A percentile compares a stretch with the other conserved stretches of the same genome.
phyloP scores from a whole-genome alignment of 2,329 filamentous ascomycete genomes.

The Fusarium irregulare region DNA sequence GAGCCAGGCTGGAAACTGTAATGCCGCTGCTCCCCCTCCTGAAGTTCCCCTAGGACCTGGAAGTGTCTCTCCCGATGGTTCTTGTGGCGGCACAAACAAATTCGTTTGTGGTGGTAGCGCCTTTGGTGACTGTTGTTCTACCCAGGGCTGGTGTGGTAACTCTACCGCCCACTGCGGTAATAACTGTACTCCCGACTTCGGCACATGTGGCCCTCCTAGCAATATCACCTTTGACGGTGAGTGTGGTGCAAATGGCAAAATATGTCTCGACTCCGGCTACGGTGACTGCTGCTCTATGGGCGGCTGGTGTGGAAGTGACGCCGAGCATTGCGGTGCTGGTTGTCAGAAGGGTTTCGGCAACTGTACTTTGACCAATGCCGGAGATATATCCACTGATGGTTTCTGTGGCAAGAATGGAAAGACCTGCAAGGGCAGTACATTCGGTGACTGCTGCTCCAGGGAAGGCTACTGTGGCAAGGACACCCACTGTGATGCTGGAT shows the following conservation, averaged over 20 bases:
- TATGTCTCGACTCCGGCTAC: not conserved
- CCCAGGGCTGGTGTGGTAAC: constrained; percentile 10
- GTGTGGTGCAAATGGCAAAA: constrained; percentile 8
- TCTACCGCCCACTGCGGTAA: constrained; percentile 9
- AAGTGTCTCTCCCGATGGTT: constrained; percentile 9
- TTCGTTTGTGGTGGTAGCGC: not conserved
- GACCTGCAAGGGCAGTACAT: not conserved
- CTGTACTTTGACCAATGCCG: not conserved
- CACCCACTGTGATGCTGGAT: not conserved
- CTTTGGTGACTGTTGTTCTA: constrained; percentile 6
- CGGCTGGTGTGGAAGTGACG: not conserved
- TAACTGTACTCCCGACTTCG: not conserved
- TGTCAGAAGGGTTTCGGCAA: constrained; percentile 1
- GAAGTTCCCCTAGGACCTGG: not conserved
- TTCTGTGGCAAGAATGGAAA: constrained; percentile 8
- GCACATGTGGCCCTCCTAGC: not conserved
- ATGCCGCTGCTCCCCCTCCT: constrained; percentile 1
- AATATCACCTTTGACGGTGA: constrained; percentile 4
- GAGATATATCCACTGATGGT: not conserved
- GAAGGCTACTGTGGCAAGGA: not conserved
- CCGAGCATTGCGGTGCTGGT: not conserved
- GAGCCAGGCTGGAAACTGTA: constrained; percentile 8
- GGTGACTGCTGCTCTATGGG: not conserved
- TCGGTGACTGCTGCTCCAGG: not conserved
- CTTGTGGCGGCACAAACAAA: constrained; percentile 14